Base-by-base conservation (phyloP, 208 protist genomes). In the Borovskyia barvae region DNA sequence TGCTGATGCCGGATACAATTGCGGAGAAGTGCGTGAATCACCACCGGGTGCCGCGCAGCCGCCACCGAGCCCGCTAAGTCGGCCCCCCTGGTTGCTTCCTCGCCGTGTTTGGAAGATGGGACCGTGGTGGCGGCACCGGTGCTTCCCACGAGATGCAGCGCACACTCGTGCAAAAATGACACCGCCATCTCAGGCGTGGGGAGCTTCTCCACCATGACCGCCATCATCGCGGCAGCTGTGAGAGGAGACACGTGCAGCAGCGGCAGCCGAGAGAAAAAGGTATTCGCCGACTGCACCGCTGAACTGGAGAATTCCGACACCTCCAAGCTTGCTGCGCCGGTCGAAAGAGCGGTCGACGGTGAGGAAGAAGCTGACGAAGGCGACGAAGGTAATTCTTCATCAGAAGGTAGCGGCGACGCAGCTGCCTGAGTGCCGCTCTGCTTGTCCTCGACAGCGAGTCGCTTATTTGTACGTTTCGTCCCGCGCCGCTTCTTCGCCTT, bases 151-250 rank as follows among this genome's bases (percentile, higher is more conserved):
- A 68, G 56, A 20, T 56, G 58, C 8, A 62, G 29, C 12, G 67
- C 72, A 32, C 58, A 60, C 45, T 52, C 46, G 11, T 60, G 72
- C 1, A 89, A 36, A 75, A 89, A 87, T 15, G 63, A 32, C 0
- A 54, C 64, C 4, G 80, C 72, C 45, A 54, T 62, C 43, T 55
- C 53, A 11, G 74, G 67, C 12, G 78, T 75, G 5, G 87, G 82
- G 35, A 91, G 55, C 55, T 90, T 91, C 7, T 67, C 60, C 15
- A 82, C 66, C 36, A 94, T 52, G 14, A 81, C 67, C 0, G 84
- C 78, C 17, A 94, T 56, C 61, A 94, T 65, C 2, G 82, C 49
- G 9, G 84, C 76, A 4, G 66, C 66, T 2, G 78, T 77, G 17
- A 65, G 53, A 17, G 82, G 80, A 0, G 75, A 55, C 0, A 64